These are phyloP conservation scores for Candida michaelii DNA, from an alignment of 805 yeast species.

Conservation along the genomic window DNA sequence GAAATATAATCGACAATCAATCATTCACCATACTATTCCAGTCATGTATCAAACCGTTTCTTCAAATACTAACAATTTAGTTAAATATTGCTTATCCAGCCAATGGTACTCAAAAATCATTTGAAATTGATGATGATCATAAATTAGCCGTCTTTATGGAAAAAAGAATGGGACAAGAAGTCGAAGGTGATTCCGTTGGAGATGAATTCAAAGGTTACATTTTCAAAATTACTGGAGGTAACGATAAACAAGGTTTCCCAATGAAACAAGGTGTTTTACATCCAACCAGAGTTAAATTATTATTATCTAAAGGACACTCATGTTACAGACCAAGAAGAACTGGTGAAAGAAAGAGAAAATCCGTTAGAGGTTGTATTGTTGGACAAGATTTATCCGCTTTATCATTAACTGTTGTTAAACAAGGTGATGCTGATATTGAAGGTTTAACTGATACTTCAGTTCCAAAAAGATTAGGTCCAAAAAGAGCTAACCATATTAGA, in stretches of 20 bases:
- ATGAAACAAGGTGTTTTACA: slow-evolving; percentile 99
- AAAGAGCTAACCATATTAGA: slow-evolving; percentile 99
- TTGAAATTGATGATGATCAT: slow-evolving; percentile 99
- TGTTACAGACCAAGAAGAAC: slow-evolving; percentile 99
- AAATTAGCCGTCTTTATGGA: slow-evolving; percentile 97
- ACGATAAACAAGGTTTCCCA: slow-evolving; percentile 99
- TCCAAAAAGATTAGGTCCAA: slow-evolving; percentile 99
- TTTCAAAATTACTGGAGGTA: slow-evolving; percentile 99
- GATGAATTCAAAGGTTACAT: slow-evolving; percentile 99
- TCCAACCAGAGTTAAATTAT: slow-evolving; percentile 98
- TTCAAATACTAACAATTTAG: slow-evolving; percentile 40
- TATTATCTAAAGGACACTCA: slow-evolving; percentile 90
- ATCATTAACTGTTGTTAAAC: slow-evolving; percentile 91
- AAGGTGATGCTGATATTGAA: slow-evolving; percentile 93
- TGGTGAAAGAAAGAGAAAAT: slow-evolving; percentile 99
- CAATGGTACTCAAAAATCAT: slow-evolving; percentile 98
- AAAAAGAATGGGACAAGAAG: slow-evolving; percentile 99
- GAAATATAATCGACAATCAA: not conserved
- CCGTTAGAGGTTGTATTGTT: slow-evolving; percentile 99
- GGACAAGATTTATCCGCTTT: slow-evolving; percentile 95
- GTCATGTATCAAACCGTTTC: not conserved
- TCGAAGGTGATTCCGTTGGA: slow-evolving; percentile 96
- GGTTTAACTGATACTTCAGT: slow-evolving; percentile 93
- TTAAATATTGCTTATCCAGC: slow-evolving; percentile 99
- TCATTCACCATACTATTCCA: not conserved